Conservation (phyloP, 352 stramenopile species). For the Salisapilia sapeloensis region DNA sequence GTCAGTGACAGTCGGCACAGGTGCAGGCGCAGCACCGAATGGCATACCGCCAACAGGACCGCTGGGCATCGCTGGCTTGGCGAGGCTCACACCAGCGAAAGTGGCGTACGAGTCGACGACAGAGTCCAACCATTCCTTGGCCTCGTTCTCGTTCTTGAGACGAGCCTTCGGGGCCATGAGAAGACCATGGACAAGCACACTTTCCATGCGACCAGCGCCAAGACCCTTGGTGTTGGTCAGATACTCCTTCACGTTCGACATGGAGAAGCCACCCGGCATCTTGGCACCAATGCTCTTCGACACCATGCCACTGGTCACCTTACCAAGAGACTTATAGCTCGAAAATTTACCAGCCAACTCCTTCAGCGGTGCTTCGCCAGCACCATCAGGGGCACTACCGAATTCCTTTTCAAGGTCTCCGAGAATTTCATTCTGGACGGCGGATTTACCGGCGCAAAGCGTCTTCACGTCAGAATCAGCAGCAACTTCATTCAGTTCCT, state of each 20-base stretch:
- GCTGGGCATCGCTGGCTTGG: conserved; percentile 7
- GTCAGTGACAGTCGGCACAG: conserved; percentile 38
- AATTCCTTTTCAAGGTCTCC: conserved; percentile 82
- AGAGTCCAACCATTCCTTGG: conserved; percentile 67
- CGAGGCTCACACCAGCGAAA: conserved; percentile 54
- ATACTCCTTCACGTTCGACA: conserved; percentile 65
- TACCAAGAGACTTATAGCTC: conserved; percentile 50
- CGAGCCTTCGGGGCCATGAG: conserved; percentile 33
- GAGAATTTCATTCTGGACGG: conserved; percentile 79
- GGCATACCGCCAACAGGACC: conserved; percentile 9
- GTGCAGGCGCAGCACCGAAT: conserved; percentile 19
- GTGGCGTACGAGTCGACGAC: conserved; percentile 47
- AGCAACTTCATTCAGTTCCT: conserved; percentile 43
- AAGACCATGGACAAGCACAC: conserved; percentile 53
- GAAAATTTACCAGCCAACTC: conserved; percentile 53
- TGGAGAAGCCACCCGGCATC: conserved; percentile 74
- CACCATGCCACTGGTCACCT: conserved; percentile 38
- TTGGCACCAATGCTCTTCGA: conserved; percentile 66
- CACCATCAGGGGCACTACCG: conserved; percentile 39
- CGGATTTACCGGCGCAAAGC: conserved; percentile 69
- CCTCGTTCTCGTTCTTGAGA: conserved; percentile 54
- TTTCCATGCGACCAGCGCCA: conserved; percentile 50
- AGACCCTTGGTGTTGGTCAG: conserved; percentile 34
- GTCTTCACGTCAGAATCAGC: conserved; percentile 64
- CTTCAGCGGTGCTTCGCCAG: conserved; percentile 53